Conservation (phyloP, 176 grass and related monocot genomes). For the Melocanna baccifera region DNA sequence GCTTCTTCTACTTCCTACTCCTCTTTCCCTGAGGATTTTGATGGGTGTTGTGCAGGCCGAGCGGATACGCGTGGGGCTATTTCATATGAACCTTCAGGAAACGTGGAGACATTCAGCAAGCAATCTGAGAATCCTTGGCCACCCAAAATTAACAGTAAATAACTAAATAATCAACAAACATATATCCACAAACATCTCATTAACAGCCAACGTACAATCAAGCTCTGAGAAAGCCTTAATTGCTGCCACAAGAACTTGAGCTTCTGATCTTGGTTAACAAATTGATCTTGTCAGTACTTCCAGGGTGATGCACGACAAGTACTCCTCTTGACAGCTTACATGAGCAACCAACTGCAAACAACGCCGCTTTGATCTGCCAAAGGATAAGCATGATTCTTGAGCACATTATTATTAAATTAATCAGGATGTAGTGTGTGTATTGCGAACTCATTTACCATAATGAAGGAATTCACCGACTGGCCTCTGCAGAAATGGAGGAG, state of each 20-base stretch:
- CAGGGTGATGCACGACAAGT: constrained; percentile 65
- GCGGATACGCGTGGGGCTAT: too few species aligned
- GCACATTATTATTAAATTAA: not conserved
- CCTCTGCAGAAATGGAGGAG: constrained; percentile 52
- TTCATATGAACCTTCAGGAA: too few species aligned
- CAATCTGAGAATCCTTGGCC: too few species aligned
- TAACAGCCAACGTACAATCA: constrained; percentile 60
- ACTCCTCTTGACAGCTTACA: constrained; percentile 63
- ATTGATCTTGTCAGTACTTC: constrained; percentile 49
- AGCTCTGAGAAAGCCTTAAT: constrained; percentile 62
- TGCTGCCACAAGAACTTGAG: constrained; percentile 50
- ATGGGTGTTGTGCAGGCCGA: too few species aligned
- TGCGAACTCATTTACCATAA: not conserved
- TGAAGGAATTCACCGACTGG: not conserved
- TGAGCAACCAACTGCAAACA: constrained; percentile 66
- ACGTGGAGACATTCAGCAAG: too few species aligned
- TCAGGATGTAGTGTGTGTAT: not conserved
- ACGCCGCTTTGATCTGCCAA: constrained; percentile 64
- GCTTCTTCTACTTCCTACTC: too few species aligned
- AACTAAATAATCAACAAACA: constrained; percentile 18
- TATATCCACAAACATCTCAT: constrained; percentile 50
- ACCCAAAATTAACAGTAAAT: too few species aligned
- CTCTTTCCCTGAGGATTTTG: too few species aligned
- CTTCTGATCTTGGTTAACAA: constrained; percentile 26
- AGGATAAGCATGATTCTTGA: not conserved